Base-by-base conservation (phyloP, 768 basidiomycete genomes). In the Clathrus columnatus region DNA sequence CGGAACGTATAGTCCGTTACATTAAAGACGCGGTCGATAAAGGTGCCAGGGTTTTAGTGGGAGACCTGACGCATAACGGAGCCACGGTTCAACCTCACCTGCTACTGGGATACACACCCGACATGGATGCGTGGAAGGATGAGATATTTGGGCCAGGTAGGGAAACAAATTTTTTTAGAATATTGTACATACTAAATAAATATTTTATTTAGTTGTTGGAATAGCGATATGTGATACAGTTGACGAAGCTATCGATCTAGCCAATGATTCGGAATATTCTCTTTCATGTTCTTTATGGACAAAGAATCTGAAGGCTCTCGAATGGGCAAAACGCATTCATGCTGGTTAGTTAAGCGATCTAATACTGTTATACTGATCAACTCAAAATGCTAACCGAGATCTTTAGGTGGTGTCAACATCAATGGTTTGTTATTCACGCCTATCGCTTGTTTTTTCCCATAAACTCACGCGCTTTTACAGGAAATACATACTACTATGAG, bases 81-180 rank as follows among this genome's bases (percentile, higher is more conserved):
- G 59, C 59, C 5, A 28, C 59, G 21, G 44, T 60, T 17, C 59
- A 60, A 24, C 59, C 59, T 20, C 57, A 50, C 24, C 51, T 60
- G 11, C 43, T 60, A 2, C 20, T 49, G 32, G 49, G 30, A 4
- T 48, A 58, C 7, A 43, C 27, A 7, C 41, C 49, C 14, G 57
- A 53, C 20, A 59, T 58, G 59, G 26, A 27, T 17, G 53, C 53
- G 21, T 60, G 59, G 59, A 27, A 59, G n/a, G 56, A 61, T 44
- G 70, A 72, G 60, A 63, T 67, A 1, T 72, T 72, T 56, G 64
- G 65, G 10, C 70, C 51, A 7, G 51, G 50, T 51, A 17, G 14
- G 50, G 4, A 27, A 20, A 10, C 17, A 10, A 29, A 18, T 23
- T 4, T 29, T 41, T 21, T 7, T 7, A n/a, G 21, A 17, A 16